Evolutionary conservation across 208 protist genomes (phyloP).

Genomic region (Leishmania tropica): DNA sequence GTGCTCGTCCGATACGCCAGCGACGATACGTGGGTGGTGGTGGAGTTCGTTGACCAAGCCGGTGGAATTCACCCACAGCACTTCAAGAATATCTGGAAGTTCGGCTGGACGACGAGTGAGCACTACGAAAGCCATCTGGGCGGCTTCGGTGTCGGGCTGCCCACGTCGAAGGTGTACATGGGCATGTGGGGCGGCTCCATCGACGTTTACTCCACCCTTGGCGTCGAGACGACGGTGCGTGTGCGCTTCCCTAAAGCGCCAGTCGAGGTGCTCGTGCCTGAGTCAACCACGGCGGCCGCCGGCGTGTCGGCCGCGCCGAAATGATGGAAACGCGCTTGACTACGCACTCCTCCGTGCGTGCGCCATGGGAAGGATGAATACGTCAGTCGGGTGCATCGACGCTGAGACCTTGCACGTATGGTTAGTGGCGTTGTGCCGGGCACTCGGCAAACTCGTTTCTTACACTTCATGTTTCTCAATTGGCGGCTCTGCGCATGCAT

Average conservation of each 20-base stretch:
- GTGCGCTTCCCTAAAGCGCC: slow-evolving; percentile 80
- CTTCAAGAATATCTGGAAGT: slow-evolving; percentile 73
- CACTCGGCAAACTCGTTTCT: neutral
- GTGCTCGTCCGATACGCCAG: slow-evolving; percentile 55
- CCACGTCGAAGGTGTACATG: slow-evolving; percentile 88
- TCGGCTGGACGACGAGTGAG: slow-evolving; percentile 86
- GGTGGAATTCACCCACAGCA: slow-evolving; percentile 57
- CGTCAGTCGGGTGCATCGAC: neutral
- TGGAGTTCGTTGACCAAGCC: slow-evolving; percentile 73
- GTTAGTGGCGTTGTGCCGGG: neutral
- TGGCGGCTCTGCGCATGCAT: neutral
- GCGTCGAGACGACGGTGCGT: slow-evolving; percentile 71
- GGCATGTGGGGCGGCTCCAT: slow-evolving; percentile 84
- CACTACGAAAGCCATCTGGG: slow-evolving; percentile 64
- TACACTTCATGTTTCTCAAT: slow-evolving; percentile 1
- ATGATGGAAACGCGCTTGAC: neutral
- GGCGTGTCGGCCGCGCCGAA: neutral
- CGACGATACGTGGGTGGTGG: slow-evolving; percentile 64
- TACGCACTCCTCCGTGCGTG: neutral
- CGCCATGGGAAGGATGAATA: neutral
- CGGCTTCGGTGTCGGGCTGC: slow-evolving; percentile 83
- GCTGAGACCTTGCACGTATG: neutral
- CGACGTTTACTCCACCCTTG: slow-evolving; percentile 53
- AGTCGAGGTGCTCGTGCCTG: slow-evolving; percentile 57
- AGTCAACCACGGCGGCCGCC: neutral